Base-by-base conservation (phyloP, 352 stramenopile species). In the Pythium volutum region DNA sequence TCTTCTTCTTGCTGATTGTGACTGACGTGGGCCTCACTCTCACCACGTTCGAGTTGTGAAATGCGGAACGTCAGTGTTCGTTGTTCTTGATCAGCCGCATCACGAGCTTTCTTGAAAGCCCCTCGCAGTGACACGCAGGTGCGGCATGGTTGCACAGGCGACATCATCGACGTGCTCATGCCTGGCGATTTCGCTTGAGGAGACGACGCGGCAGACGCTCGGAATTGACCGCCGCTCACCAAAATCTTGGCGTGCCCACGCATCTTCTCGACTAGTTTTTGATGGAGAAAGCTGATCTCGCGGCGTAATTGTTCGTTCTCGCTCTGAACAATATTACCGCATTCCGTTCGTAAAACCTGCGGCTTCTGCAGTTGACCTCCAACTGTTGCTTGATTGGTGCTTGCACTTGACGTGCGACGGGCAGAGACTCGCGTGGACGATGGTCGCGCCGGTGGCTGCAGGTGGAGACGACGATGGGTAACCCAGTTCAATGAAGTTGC, bases 161-260 rank as follows among this genome's bases (percentile, higher is more conserved):
- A n/a, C n/a, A n/a, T n/a, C n/a, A n/a, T 38, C 20, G 4, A 45
- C 39, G 27, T 38, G 33, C 33, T 38, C 33, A 38, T 38, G 18
- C 15, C 26, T 9, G 25, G 46, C 22, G 25, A 2, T 25, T 14
- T 38, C 46, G 46, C 25, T 9, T 31, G 20, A 4, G 25, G 55
- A 39, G 54, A 61, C 15, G n/a, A 20, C 34, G 22, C 60, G 3
- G 43, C n/a, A n/a, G n/a, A 25, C 15, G 41, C 41, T 27, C 62
- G 62, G 22, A 69, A 69, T 31, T 69, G 62, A n/a, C 62, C 62
- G 14, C 62, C 62, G 20, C 62, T 52, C 0, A 69, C 55, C 1
- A 69, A 16, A 15, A 69, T 48, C 43, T 69, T 69, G 25, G 38
- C 26, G 26, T 49, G n/a, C 3, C 62, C 55, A 5, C 62, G 55